Evolutionary conservation across 116 monocot genomes (phyloP).

Genomic region (Thalassia testudinum): DNA sequence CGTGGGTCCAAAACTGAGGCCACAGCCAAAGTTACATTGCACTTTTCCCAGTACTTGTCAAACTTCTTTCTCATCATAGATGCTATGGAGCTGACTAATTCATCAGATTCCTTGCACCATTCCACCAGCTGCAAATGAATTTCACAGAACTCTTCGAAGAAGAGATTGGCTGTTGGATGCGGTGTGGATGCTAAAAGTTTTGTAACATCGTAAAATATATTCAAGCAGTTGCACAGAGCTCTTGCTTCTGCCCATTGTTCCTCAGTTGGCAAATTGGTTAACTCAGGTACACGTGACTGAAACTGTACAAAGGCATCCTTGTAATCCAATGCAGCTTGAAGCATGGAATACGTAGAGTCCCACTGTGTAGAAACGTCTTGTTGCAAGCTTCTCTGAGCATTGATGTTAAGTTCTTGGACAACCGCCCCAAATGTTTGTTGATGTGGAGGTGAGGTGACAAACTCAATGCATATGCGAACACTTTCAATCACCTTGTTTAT

Average conservation of each 20-base stretch:
- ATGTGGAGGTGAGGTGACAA: constrained; percentile 9
- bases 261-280: constrained; percentile 3
- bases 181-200: constrained; percentile 14
- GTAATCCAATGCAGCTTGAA: constrained; percentile 18
- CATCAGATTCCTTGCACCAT: constrained; percentile 11
- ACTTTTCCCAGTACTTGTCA: constrained; percentile 24
- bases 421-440: constrained; percentile 11
- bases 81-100: constrained; percentile 11
- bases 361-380: constrained; percentile 18
- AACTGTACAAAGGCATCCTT: constrained; percentile 22
- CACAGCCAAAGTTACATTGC: constrained; percentile 22
- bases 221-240: constrained; percentile 14
- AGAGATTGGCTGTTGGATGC: constrained; percentile 28
- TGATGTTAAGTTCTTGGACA: constrained; percentile 12
- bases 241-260: constrained; percentile 26
- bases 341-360: constrained; percentile 28
- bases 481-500: constrained; percentile 8
- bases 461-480: constrained; percentile 10
- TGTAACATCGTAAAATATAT: constrained; percentile 20
- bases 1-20: constrained; percentile 31
- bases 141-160: constrained; percentile 31
- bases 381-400: constrained; percentile 14
- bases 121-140: constrained; percentile 20
- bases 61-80: constrained; percentile 31
- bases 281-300: constrained; percentile 6